These are phyloP conservation scores for Ilex aquifolium DNA, from an alignment of 257 asterid genomes.

Conservation along the genomic window DNA sequence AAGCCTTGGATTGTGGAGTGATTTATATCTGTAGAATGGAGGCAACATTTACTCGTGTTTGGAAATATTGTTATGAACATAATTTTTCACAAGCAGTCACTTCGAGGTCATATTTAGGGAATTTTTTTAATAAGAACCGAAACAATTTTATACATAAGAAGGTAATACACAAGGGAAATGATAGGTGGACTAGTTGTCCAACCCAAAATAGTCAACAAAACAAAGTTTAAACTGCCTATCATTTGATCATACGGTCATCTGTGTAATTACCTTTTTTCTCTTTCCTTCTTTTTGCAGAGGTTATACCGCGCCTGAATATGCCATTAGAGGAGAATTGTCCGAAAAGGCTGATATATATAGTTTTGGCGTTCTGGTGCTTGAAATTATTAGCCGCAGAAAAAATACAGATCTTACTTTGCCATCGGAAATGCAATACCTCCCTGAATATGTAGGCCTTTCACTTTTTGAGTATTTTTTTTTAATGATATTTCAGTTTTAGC, in stretches of 20 bases:
- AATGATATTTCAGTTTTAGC: background rate
- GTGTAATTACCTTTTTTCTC: background rate
- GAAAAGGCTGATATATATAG: slow-evolving; percentile 81
- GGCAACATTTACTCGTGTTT: too few relatives aligned
- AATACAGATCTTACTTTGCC: slow-evolving; percentile 61
- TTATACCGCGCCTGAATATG: slow-evolving; percentile 80
- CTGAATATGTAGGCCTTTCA: slow-evolving; percentile 50
- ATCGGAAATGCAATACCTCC: slow-evolving; percentile 74
- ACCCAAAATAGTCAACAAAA: too few relatives aligned
- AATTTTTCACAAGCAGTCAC: too few relatives aligned
- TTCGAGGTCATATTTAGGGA: too few relatives aligned
- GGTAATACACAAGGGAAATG: background rate
- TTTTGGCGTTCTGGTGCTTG: slow-evolving; percentile 67
- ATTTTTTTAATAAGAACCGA: too few relatives aligned
- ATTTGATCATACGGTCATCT: background rate
- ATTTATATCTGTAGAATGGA: too few relatives aligned
- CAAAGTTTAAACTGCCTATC: too few relatives aligned
- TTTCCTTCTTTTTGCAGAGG: slow-evolving; percentile 34
- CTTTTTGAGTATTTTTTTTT: background rate
- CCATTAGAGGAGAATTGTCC: slow-evolving; percentile 64
- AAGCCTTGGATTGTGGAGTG: too few relatives aligned
- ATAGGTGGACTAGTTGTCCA: background rate
- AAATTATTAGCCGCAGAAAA: slow-evolving; percentile 59
- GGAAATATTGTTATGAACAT: too few relatives aligned
- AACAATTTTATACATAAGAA: background rate